Percentiles rank a stretch among this genome's conserved stretches.
Evolutionary conservation across 768 basidiomycete species (phyloP).

Genomic region (Serendipita sp.): DNA sequence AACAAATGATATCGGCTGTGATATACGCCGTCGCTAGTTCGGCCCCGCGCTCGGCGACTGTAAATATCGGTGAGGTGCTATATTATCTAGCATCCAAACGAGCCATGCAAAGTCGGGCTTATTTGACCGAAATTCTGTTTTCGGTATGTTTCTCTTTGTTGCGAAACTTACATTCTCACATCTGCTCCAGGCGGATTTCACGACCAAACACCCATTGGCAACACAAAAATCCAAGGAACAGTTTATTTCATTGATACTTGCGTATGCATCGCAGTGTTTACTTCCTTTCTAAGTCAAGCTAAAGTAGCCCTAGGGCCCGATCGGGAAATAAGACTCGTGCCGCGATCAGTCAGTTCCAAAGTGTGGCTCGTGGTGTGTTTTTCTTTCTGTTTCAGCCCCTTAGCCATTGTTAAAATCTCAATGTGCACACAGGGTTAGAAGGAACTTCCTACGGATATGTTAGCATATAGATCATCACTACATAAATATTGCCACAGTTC

Average conservation of each 20-base stretch:
- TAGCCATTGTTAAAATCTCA: neutral
- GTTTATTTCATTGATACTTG: neutral
- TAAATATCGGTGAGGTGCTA: constrained; percentile 72
- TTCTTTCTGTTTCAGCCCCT: neutral
- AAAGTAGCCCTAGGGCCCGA: neutral
- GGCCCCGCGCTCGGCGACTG: constrained; percentile 67
- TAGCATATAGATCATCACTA: neutral
- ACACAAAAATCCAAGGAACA: neutral
- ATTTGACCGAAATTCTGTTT: constrained; percentile 61
- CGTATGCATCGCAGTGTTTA: neutral
- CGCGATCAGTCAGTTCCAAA: neutral
- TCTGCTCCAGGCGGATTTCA: neutral
- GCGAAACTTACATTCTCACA: neutral
- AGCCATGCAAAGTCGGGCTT: constrained; percentile 38
- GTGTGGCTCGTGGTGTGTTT: neutral
- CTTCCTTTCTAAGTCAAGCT: too few relatives aligned
- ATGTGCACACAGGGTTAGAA: neutral
- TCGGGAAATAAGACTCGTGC: neutral
- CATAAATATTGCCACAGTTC: too few relatives aligned
- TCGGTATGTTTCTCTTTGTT: constrained; percentile 26
- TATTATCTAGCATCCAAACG: constrained; percentile 46
- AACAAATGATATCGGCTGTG: constrained; percentile 51
- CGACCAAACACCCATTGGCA: neutral
- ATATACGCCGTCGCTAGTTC: constrained; percentile 69
- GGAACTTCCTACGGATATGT: neutral